Conservation (phyloP, 768 basidiomycete genomes). For the Boletales sp. region DNA sequence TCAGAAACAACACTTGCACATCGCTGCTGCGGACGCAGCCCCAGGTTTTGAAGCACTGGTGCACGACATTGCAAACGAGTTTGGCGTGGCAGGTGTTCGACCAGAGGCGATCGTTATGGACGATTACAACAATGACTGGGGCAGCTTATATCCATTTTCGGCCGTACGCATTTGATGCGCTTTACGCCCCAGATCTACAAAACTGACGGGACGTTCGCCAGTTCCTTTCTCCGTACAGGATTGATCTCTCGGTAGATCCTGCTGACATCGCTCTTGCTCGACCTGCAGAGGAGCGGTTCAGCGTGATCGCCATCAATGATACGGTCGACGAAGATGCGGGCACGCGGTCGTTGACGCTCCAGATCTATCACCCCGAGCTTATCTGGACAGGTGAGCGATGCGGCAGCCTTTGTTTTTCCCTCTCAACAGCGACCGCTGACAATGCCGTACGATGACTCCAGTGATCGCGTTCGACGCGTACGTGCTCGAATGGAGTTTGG, state of each 20-base stretch:
- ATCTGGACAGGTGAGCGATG: conserved; percentile 73
- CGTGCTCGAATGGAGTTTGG: conserved; percentile 80
- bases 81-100: conserved; percentile 44
- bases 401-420: not conserved
- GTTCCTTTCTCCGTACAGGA: conserved; percentile 84
- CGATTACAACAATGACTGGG: conserved; percentile 86
- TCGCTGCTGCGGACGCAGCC: conserved; percentile 80
- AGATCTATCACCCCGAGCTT: conserved; percentile 71
- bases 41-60: conserved; percentile 70
- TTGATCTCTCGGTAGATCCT: conserved; percentile 54
- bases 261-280: conserved; percentile 49
- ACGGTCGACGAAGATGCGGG: conserved; percentile 50
- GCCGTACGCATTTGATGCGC: conserved; percentile 40
- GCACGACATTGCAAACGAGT: conserved; percentile 52
- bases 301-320: conserved; percentile 57
- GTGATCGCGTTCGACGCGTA: conserved; percentile 91
- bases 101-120: conserved; percentile 57
- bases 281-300: conserved; percentile 41
- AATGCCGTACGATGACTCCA: conserved; percentile 12
- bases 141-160: conserved; percentile 78
- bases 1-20: conserved; percentile 67
- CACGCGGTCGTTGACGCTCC: conserved; percentile 66
- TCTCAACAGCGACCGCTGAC: too few species aligned
- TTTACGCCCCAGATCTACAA: not conserved
- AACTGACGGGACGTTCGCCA: conserved; percentile 24